Conservation (phyloP, 1,284 basidiomycete species). For the Ceratobasidium sp. region DNA sequence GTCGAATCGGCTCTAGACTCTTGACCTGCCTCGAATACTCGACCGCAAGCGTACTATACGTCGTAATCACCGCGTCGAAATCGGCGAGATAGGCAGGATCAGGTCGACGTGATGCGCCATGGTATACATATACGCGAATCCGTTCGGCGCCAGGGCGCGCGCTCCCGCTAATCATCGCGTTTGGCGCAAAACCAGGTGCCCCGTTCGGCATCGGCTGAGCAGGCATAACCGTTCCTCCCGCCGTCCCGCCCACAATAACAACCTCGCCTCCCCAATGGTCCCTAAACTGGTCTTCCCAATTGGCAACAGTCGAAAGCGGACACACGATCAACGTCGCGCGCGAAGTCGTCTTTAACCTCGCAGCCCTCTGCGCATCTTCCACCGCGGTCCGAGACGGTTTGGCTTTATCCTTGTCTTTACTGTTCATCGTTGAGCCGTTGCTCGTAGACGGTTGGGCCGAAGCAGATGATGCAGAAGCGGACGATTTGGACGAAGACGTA, state of each 20-base stretch:
- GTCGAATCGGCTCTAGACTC: constrained; percentile 63
- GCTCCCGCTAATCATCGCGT: constrained; percentile 38
- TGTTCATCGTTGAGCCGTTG: constrained; percentile 51
- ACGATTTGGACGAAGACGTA: constrained; percentile 34
- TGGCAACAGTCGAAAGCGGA: constrained; percentile 95
- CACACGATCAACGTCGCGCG: constrained; percentile 97
- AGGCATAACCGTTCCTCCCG: constrained; percentile 58
- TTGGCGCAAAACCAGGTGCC: constrained; percentile 42
- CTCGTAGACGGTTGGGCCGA: constrained; percentile 4
- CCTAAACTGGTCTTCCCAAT: constrained; percentile 98
- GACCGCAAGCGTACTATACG: constrained; percentile 94
- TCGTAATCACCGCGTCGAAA: constrained; percentile 98
- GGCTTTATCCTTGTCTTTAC: constrained; percentile 70
- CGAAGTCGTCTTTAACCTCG: constrained; percentile 82
- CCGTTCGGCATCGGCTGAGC: constrained; percentile 48
- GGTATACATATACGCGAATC: constrained; percentile 89
- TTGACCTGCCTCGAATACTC: constrained; percentile 93
- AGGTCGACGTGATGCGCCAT: constrained; percentile 89
- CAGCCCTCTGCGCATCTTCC: constrained; percentile 75
- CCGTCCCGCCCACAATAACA: constrained; percentile 81
- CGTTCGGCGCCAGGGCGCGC: constrained; percentile 42
- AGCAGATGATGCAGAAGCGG: neutral
- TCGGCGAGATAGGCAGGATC: constrained; percentile 89
- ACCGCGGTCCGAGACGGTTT: constrained; percentile 69
- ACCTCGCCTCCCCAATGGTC: constrained; percentile 95